Base-by-base conservation (phyloP, 1,284 basidiomycete species). In the Rhodotorula sp. region DNA sequence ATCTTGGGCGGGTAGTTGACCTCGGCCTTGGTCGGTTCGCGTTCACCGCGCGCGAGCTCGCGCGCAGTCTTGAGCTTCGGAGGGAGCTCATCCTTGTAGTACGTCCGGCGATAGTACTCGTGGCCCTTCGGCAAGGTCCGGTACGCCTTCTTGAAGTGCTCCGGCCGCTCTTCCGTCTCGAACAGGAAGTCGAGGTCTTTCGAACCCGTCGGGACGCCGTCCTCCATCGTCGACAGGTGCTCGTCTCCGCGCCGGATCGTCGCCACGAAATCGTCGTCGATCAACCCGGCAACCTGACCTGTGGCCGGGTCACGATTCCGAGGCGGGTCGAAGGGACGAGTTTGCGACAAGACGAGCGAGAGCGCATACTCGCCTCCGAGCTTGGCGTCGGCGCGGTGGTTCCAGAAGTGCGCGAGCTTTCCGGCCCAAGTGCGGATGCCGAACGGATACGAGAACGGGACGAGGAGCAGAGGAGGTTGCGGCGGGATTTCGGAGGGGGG, bases 321-420 rank as follows among this genome's bases (percentile, higher is more conserved):
- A 10, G 76, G 76, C 20, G 71, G 31, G 31, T 83, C 80, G 71
- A 97, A 86, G 3, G 89, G 88, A 34, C 92, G 87, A 1, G 87
- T 87, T 58, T 84, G 79, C 31, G 85, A 85, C 80, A 87, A 85
- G 71, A 96, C 87, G 67, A 98, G 84, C 39, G 85, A 84, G 79
- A 92, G 89, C 0, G 89, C 94, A 15, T 90, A 90, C 76, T 97
- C 89, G 23, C 90, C 91, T 54, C 95, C 95, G 26, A 87, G 82
- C 6, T 83, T 86, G 12, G 92, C 92, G 76, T 90, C 88, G 66
- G 88, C 83, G n/a, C 93, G 88, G 80, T 91, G 89, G 79, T 93
- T 94, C 85, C 97, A 98, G 83, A 93, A 96, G 77, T 90, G 90
- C 85, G 88, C 89, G 67, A 97, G 87, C 90, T 97, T 95, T 75